Percentiles rank a stretch among this genome's conserved stretches.
phyloP scores from a whole-genome alignment of 306 rosid genomes.

The Pyrus communis region DNA sequence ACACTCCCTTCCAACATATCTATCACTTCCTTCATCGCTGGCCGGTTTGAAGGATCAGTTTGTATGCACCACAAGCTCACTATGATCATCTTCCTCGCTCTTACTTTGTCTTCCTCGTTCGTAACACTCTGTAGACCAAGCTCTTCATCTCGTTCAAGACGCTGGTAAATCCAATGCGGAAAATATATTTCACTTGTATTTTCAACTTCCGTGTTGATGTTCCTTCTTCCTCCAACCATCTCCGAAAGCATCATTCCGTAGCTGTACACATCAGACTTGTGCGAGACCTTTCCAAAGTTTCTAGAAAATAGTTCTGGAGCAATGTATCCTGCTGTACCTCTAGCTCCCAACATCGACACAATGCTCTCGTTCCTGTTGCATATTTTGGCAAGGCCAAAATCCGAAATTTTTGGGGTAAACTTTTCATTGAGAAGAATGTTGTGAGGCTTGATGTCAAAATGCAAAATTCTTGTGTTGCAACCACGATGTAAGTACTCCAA shows the following conservation, averaged over 20 bases:
- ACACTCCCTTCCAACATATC: constrained; percentile 32
- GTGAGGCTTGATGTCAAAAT: constrained; percentile 33
- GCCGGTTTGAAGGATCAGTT: constrained; percentile 10
- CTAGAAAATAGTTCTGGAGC: no score
- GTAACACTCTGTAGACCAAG: constrained; percentile 5
- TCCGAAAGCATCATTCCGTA: not conserved
- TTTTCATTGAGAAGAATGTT: no score
- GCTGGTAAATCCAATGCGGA: constrained; percentile 32
- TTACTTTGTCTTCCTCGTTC: constrained; percentile 15
- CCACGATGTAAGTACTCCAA: constrained; percentile 33
- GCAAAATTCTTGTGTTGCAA: constrained; percentile 35
- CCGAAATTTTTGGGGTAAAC: no score
- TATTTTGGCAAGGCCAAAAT: no score
- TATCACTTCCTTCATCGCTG: constrained; percentile 18
- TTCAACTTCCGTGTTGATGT: not conserved
- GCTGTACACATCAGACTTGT: constrained; percentile 37
- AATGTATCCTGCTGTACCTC: no score
- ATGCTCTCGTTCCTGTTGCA: no score
- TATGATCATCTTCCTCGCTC: constrained; percentile 12
- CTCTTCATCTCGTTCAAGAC: constrained; percentile 14
- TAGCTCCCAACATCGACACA: no score
- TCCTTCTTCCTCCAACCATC: constrained; percentile 27
- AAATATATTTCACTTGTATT: constrained; percentile 29
- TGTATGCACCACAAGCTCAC: constrained; percentile 37
- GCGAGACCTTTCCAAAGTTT: constrained; percentile 7